These are phyloP conservation scores for Alternaria gansuensis DNA, from an alignment of 2,329 filamentous ascomycete species.

Conservation along the genomic window DNA sequence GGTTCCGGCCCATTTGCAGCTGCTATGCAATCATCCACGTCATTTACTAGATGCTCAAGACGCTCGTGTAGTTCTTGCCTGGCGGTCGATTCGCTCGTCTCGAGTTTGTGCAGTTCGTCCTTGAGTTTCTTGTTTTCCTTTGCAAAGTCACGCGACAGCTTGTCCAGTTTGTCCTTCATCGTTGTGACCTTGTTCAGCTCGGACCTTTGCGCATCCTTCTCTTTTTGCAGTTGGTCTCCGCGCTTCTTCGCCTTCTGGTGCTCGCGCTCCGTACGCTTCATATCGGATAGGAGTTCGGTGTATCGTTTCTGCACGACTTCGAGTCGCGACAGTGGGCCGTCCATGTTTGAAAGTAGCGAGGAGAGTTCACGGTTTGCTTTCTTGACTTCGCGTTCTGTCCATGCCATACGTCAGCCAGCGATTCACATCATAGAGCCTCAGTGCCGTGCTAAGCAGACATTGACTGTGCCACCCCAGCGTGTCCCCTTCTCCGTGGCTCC, in stretches of 20 bases:
- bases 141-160: conserved; percentile 90
- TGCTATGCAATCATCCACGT: conserved; percentile 87
- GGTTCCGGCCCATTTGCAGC: conserved; percentile 80
- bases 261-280: conserved; percentile 94
- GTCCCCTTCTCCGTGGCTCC: conserved; percentile 13
- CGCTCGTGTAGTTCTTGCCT: conserved; percentile 85
- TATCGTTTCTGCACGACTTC: conserved; percentile 91
- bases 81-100: conserved; percentile 84
- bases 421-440: conserved; percentile 18
- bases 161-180: conserved; percentile 96
- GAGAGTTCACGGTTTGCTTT: conserved; percentile 91
- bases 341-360: conserved; percentile 83
- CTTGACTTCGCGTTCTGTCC: conserved; percentile 87
- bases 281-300: conserved; percentile 87
- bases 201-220: conserved; percentile 87
- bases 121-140: conserved; percentile 99
- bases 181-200: conserved; percentile 90
- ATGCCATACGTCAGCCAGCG: conserved; percentile 41
- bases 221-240: conserved; percentile 92
- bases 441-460: conserved; percentile 15
- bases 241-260: conserved; percentile 96
- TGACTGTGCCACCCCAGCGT: conserved; percentile 19
- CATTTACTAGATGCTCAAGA: conserved; percentile 79
- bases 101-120: conserved; percentile 86
- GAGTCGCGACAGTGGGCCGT: conserved; percentile 90